Percentiles rank a stretch among this genome's conserved stretches.
phyloP scores from a whole-genome alignment of 768 basidiomycete genomes.

The Termitomyces sp. region DNA sequence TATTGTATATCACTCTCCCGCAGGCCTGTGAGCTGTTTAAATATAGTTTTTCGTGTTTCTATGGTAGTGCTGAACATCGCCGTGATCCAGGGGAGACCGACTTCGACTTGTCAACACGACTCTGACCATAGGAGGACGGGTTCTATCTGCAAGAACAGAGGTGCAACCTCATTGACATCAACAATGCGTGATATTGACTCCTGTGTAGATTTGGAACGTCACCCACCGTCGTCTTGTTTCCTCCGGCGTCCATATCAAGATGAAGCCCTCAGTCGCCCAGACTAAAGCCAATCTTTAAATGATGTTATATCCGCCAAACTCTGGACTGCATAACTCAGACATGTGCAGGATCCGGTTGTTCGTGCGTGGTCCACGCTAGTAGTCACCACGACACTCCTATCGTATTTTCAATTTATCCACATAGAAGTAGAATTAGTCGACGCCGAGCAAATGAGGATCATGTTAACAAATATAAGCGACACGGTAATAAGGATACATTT shows the following conservation, averaged over 20 bases:
- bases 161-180: slow-evolving; percentile 19
- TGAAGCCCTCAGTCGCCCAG: slow-evolving; percentile 34
- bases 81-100: slow-evolving; percentile 34
- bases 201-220: slow-evolving; percentile 47
- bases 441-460: neutral
- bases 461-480: neutral
- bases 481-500: neutral
- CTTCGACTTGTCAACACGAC: slow-evolving; percentile 49
- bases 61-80: neutral
- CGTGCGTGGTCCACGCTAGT: no score
- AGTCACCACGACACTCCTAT: no score
- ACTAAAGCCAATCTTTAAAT: slow-evolving; percentile 21
- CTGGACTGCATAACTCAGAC: neutral
- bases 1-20: slow-evolving; percentile 53
- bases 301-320: neutral
- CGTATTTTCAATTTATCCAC: neutral
- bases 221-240: slow-evolving; percentile 46
- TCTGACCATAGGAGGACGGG: slow-evolving; percentile 40
- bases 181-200: neutral
- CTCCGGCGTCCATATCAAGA: slow-evolving; percentile 51
- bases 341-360: neutral
- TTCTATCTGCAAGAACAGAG: slow-evolving; percentile 44
- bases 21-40: neutral
- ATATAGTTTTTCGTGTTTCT: neutral
- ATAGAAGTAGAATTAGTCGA: neutral